phyloP scores from a whole-genome alignment of 495 filamentous ascomycete species.

The Cairneyella variabilis region DNA sequence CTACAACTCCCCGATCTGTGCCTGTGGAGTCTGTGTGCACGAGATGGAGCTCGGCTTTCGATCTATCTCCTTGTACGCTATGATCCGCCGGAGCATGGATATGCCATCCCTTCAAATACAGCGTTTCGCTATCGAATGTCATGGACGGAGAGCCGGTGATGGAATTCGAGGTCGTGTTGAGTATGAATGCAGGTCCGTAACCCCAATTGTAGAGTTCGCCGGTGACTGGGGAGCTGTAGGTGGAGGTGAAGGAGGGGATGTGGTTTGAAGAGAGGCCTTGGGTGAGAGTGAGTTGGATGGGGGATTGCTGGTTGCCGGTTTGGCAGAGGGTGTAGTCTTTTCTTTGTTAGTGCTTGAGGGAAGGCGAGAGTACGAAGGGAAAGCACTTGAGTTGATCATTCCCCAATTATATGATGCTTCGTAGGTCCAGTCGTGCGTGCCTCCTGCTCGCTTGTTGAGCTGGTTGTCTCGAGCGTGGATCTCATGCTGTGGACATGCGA shows the following conservation, averaged over 20 bases:
- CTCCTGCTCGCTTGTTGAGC: slow-evolving; percentile 5
- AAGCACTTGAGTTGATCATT: slow-evolving; percentile 11
- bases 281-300: slow-evolving; percentile 23
- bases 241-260: slow-evolving; percentile 18
- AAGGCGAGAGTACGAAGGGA: not conserved
- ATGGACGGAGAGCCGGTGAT: slow-evolving; percentile 16
- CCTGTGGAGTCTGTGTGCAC: slow-evolving; percentile 29
- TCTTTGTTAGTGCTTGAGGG: not conserved
- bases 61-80: slow-evolving; percentile 25
- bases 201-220: slow-evolving; percentile 31
- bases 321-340: slow-evolving; percentile 29
- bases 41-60: slow-evolving; percentile 29
- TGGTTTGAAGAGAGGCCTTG: slow-evolving; percentile 27
- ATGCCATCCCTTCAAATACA: slow-evolving; percentile 33
- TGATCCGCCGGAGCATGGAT: slow-evolving; percentile 32
- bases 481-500: slow-evolving; percentile 17
- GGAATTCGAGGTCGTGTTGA: slow-evolving; percentile 7
- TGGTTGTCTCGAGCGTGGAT: not conserved
- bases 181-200: slow-evolving; percentile 29
- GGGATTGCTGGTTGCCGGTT: slow-evolving; percentile 29
- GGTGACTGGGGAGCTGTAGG: slow-evolving; percentile 5
- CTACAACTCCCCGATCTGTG: slow-evolving; percentile 25
- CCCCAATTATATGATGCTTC: slow-evolving; percentile 23
- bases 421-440: slow-evolving; percentile 14
- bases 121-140: slow-evolving; percentile 26